phyloP scores from a whole-genome alignment of 2,329 filamentous ascomycete genomes.

The Neofusicoccum parvum region DNA sequence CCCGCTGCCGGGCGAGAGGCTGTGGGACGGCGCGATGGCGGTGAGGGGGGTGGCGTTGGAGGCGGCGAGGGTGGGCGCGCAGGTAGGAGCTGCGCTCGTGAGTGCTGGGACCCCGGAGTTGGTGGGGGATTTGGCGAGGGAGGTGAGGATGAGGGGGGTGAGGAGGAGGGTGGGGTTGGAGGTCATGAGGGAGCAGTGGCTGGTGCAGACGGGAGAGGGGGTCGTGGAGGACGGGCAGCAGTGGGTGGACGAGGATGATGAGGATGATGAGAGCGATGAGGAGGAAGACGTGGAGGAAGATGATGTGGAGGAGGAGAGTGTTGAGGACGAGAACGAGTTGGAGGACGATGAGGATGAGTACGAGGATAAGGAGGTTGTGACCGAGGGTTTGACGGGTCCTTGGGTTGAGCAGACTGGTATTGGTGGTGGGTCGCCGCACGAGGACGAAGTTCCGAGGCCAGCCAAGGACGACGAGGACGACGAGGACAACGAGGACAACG shows the following conservation, averaged over 20 bases:
- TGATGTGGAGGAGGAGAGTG: not conserved
- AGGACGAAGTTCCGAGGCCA: too few species aligned
- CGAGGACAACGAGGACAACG: not conserved
- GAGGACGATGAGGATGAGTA: not conserved
- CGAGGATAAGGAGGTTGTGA: not conserved
- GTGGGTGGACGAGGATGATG: not conserved
- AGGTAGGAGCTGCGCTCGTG: not conserved
- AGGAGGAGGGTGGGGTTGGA: not conserved
- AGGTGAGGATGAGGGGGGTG: not conserved
- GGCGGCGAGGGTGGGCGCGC: not conserved
- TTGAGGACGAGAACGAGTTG: not conserved
- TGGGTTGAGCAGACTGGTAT: too few species aligned
- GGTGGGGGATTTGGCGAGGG: not conserved
- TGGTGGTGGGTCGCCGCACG: too few species aligned
- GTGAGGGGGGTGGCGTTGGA: not conserved
- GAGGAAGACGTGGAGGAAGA: not conserved
- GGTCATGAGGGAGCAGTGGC: not conserved
- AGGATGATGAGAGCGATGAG: not conserved
- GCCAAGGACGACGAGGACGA: too few species aligned
- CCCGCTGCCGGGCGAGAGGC: too few species aligned
- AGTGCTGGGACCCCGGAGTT: not conserved
- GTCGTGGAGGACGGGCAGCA: not conserved
- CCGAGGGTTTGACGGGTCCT: too few species aligned
- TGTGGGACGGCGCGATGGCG: not conserved
- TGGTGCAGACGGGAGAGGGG: not conserved